Base-by-base conservation (phyloP, 225 moss, liverwort and hornwort species). In the Asterella californica region DNA sequence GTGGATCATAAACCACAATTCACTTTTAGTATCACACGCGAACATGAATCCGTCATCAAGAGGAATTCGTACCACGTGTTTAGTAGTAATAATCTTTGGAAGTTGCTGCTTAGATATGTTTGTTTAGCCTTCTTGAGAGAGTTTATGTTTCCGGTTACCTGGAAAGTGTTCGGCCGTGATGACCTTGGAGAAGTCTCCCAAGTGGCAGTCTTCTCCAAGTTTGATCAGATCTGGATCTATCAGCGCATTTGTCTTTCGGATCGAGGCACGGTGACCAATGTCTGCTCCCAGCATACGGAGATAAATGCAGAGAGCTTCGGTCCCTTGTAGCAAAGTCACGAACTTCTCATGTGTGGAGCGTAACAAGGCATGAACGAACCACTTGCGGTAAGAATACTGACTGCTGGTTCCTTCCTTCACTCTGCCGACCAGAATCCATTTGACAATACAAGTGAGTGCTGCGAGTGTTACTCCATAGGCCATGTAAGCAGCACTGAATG, bases 131-230 rank as follows among this genome's bases (percentile, higher is more conserved):
- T 42, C 42, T 42, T 3, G n/a, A n/a, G n/a, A n/a, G 42, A 7
- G 7, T 42, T 42, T 42, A 42, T 42, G 42, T 25, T n/a, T 73
- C 18, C 24, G n/a, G 19, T 36, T 52, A 80, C 80, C 80, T 77
- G 72, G 75, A 0, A 50, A 27, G 42, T 54, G 48, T 36, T 83
- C 74, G 2, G 67, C 78, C 2, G 86, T 83, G 59, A 86, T 79
- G 34, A 86, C 83, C 53, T 86, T 86, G 30, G 80, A 74, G 55
- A 86, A 86, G 69, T 86, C 86, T 68, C 86, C 86, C 74, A 86
- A 75, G 65, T 86, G 83, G 55, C 74, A 83, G 29, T 78, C 70
- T 6, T 83, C 49, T n/a, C 76, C 83, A 18, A 86, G 81, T 33
- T 81, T 53, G 72, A 86, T 77, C 8, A 86, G 74, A 64, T 86